phyloP scores from a whole-genome alignment of 345 rosid species.

The Bruguiera gymnorhiza region DNA sequence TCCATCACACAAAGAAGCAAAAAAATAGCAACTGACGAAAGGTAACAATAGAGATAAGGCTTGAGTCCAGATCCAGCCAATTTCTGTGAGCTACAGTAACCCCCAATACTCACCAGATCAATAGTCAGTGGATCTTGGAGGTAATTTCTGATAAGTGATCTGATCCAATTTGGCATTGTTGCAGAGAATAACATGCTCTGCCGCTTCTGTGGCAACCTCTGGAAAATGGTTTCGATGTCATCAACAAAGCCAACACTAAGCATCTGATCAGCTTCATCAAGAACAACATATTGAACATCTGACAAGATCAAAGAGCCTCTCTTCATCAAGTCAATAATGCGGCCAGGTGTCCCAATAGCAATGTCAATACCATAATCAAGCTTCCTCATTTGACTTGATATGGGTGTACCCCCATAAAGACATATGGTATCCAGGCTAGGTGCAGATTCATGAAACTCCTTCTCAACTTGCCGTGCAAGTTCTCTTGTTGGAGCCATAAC shows the following conservation, averaged over 20 bases:
- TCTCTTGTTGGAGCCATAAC: slow-evolving; percentile 97
- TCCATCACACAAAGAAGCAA: slow-evolving; percentile 1
- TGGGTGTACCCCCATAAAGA: slow-evolving; percentile 91
- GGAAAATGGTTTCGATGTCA: slow-evolving; percentile 76
- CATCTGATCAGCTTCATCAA: slow-evolving; percentile 99
- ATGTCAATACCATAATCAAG: slow-evolving; percentile 82
- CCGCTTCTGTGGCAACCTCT: slow-evolving; percentile 63
- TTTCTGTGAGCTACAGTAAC: too few species aligned
- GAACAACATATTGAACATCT: slow-evolving; percentile 75
- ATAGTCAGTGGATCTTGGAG: slow-evolving; percentile 70
- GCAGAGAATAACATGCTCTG: slow-evolving; percentile 98
- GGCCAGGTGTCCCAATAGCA: slow-evolving; percentile 97
- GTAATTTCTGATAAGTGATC: slow-evolving; percentile 62
- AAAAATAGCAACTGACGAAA: not conserved
- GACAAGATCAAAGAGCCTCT: slow-evolving; percentile 75
- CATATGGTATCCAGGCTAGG: slow-evolving; percentile 79
- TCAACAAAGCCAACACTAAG: slow-evolving; percentile 97
- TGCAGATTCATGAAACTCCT: slow-evolving; percentile 78
- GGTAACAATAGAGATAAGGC: not conserved
- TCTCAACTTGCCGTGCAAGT: slow-evolving; percentile 91
- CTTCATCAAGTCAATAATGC: slow-evolving; percentile 86
- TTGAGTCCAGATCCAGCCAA: not conserved
- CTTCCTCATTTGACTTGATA: slow-evolving; percentile 60
- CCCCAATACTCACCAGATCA: slow-evolving; percentile 72
- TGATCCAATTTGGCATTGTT: slow-evolving; percentile 92